Conservation (phyloP, 2,329 filamentous ascomycete genomes). For the Penicillium sp. region DNA sequence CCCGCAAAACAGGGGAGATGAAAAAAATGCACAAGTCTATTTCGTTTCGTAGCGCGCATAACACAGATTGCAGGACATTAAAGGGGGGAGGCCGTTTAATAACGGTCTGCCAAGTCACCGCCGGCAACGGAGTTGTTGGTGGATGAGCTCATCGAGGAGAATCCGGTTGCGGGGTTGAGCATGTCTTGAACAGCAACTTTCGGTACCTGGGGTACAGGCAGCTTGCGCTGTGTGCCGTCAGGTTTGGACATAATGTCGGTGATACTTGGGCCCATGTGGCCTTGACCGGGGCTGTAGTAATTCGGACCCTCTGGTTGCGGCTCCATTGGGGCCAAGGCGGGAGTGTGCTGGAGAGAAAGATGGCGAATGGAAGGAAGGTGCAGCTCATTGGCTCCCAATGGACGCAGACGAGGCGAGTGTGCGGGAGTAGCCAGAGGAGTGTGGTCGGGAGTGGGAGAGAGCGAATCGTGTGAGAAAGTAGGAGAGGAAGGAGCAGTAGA, state of each 20-base stretch:
- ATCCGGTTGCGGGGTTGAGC: constrained; percentile 65
- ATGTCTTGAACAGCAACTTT: constrained; percentile 87
- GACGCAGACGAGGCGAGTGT: constrained; percentile 86
- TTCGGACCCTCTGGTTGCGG: constrained; percentile 61
- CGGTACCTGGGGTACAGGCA: constrained; percentile 84
- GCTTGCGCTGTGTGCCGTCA: constrained; percentile 83
- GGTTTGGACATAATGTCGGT: constrained; percentile 89
- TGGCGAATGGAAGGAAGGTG: constrained; percentile 86
- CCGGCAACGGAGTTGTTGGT: constrained; percentile 76
- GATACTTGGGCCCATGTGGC: constrained; percentile 72
- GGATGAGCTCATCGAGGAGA: constrained; percentile 74
- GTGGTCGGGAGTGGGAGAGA: constrained; percentile 93
- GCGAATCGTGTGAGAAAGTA: constrained; percentile 92
- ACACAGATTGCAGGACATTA: constrained; percentile 19
- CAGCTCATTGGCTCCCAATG: constrained; percentile 68
- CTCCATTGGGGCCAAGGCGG: constrained; percentile 71
- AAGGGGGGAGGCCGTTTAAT: constrained; percentile 29
- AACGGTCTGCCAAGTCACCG: constrained; percentile 63
- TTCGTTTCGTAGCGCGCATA: constrained; percentile 39
- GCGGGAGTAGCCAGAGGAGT: constrained; percentile 97
- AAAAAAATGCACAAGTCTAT: constrained; percentile 42
- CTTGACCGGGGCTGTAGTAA: constrained; percentile 57
- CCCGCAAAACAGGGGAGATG: constrained; percentile 28
- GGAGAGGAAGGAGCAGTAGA: constrained; percentile 95
- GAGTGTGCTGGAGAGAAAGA: constrained; percentile 64